phyloP scores from a whole-genome alignment of 2,329 filamentous ascomycete species.

The Ascocoryne sarcoides region DNA sequence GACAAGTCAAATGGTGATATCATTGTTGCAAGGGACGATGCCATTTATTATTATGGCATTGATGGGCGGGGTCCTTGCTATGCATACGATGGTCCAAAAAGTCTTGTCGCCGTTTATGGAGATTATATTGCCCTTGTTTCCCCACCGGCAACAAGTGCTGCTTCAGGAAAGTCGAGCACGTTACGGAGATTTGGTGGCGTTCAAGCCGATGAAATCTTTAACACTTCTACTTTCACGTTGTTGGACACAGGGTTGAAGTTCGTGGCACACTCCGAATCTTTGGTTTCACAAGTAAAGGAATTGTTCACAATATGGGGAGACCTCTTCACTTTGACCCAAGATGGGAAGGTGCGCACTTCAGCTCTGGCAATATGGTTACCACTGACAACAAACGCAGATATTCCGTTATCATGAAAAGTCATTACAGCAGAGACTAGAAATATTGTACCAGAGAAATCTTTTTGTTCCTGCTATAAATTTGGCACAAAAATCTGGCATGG shows the following conservation, averaged over 20 bases:
- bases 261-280: conserved; percentile 78
- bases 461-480: conserved; percentile 88
- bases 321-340: conserved; percentile 79
- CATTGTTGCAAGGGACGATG: conserved; percentile 88
- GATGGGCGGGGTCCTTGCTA: conserved; percentile 81
- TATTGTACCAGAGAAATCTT: conserved; percentile 88
- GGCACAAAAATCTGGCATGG: conserved; percentile 80
- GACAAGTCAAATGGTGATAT: conserved; percentile 75
- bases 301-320: conserved; percentile 87
- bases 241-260: conserved; percentile 89
- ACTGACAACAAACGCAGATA: conserved; percentile 49
- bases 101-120: conserved; percentile 65
- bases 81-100: conserved; percentile 88
- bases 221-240: conserved; percentile 78
- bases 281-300: conserved; percentile 70
- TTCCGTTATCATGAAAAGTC: conserved; percentile 85
- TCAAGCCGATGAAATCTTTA: conserved; percentile 70
- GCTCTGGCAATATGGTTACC: background rate
- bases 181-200: conserved; percentile 64
- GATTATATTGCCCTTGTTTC: conserved; percentile 86
- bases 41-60: conserved; percentile 84
- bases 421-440: conserved; percentile 82
- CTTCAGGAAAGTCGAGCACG: conserved; percentile 35
- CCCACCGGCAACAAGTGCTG: conserved; percentile 45
- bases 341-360: conserved; percentile 64